Evolutionary conservation across 768 basidiomycete genomes (phyloP).

Genomic region (Hirschioporus abietinus): DNA sequence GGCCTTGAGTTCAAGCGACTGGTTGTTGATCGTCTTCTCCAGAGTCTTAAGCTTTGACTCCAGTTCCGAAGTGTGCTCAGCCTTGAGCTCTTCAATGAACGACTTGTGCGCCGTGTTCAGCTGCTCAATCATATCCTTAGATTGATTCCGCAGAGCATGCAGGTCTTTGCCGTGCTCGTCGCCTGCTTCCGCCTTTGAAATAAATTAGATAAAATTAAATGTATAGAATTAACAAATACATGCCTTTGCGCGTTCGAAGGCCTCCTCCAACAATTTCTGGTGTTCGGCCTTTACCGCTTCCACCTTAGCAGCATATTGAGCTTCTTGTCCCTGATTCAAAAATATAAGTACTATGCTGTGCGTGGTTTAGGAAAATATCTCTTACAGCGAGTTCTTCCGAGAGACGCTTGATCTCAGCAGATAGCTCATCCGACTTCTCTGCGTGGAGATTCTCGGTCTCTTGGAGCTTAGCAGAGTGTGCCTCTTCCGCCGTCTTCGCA

Average conservation of each 20-base stretch:
- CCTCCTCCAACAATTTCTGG: slow-evolving; percentile 53
- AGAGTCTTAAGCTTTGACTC: slow-evolving; percentile 50
- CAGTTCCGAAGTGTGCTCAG: slow-evolving; percentile 56
- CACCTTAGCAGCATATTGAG: slow-evolving; percentile 61
- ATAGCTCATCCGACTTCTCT: slow-evolving; percentile 45
- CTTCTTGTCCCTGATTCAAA: slow-evolving; percentile 54
- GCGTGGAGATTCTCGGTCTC: slow-evolving; percentile 47
- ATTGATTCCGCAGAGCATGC: slow-evolving; percentile 61
- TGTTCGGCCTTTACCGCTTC: slow-evolving; percentile 64
- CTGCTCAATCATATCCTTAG: slow-evolving; percentile 62
- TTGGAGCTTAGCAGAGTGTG: slow-evolving; percentile 42
- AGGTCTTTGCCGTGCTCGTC: slow-evolving; percentile 65
- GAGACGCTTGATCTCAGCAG: slow-evolving; percentile 51
- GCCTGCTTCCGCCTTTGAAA: slow-evolving; percentile 60
- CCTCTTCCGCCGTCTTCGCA: slow-evolving; percentile 39
- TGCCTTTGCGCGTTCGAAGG: slow-evolving; percentile 77
- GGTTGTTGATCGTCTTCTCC: slow-evolving; percentile 57
- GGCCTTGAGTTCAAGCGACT: slow-evolving; percentile 73
- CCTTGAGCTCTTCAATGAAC: slow-evolving; percentile 54
- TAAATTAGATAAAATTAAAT: slow-evolving; percentile 6
- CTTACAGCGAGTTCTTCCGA: slow-evolving; percentile 61
- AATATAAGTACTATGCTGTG: slow-evolving; percentile 4
- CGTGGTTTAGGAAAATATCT: slow-evolving; percentile 7
- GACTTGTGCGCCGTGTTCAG: slow-evolving; percentile 57
- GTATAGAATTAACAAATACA: slow-evolving; percentile 11